Percentiles rank a stretch among this genome's conserved stretches.
Evolutionary conservation across 306 rosid genomes (phyloP).

Genomic region (Prunus mume): DNA sequence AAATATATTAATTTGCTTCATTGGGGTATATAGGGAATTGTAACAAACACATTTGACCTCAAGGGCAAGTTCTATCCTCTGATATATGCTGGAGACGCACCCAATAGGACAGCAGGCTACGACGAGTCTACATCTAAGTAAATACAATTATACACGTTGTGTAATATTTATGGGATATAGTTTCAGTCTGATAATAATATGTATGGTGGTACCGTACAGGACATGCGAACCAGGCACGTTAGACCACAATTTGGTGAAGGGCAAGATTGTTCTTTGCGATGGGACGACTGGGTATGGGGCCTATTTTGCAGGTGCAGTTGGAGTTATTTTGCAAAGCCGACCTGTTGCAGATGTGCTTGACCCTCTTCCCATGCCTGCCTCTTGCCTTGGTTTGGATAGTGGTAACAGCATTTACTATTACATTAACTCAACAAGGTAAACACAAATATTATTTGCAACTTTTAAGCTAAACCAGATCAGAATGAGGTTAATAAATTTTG

Average conservation of each 20-base stretch:
- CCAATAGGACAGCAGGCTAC: conserved; percentile 18
- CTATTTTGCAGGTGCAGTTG: conserved; percentile 17
- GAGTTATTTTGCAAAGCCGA: conserved; percentile 20
- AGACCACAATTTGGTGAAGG: conserved; percentile 31
- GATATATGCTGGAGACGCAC: conserved; percentile 42
- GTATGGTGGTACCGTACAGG: conserved; percentile 2
- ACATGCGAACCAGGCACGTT: conserved; percentile 2
- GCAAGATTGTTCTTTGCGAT: conserved; percentile 52
- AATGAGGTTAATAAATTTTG: background rate
- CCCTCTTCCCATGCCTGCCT: conserved; percentile 27
- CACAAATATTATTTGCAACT: too few species aligned
- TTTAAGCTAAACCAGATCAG: too few species aligned
- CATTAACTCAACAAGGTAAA: conserved; percentile 26
- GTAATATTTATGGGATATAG: background rate
- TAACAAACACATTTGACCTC: conserved; percentile 44
- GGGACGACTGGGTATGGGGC: background rate
- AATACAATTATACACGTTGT: background rate
- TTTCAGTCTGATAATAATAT: background rate
- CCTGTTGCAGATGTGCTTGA: background rate
- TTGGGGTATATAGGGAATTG: conserved; percentile 34
- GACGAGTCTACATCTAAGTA: conserved; percentile 32
- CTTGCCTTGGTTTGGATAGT: conserved; percentile 6
- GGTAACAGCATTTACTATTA: conserved; percentile 9
- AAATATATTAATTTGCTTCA: background rate
- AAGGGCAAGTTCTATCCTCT: conserved; percentile 29